Conservation (phyloP, 768 basidiomycete genomes). For the Leccinum aurantiacum region DNA sequence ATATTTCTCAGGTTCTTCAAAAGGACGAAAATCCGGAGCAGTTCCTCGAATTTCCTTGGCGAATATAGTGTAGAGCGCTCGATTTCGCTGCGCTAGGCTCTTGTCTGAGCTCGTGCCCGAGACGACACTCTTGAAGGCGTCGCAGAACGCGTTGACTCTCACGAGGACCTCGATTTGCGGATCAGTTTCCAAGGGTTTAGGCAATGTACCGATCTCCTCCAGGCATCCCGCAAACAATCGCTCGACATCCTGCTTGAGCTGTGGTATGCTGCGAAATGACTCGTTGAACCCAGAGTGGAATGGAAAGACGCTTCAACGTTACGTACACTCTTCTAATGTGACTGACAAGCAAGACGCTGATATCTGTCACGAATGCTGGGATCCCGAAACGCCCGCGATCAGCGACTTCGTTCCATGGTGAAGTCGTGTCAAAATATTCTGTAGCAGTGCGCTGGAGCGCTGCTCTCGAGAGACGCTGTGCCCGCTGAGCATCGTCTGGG, state of each 20-base stretch:
- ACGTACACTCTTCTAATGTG: slow-evolving; percentile 57
- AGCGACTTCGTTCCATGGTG: slow-evolving; percentile 53
- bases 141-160: slow-evolving; percentile 46
- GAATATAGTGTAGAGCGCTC: no score
- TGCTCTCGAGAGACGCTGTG: slow-evolving; percentile 32
- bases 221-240: slow-evolving; percentile 38
- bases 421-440: slow-evolving; percentile 46
- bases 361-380: slow-evolving; percentile 46
- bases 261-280: slow-evolving; percentile 43
- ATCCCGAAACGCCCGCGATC: slow-evolving; percentile 56
- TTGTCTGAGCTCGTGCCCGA: no score
- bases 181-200: slow-evolving; percentile 37
- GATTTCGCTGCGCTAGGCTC: no score
- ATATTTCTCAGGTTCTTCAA: no score
- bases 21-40: no score
- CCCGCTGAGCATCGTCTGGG: slow-evolving; percentile 57
- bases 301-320: background rate
- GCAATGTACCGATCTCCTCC: slow-evolving; percentile 40
- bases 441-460: slow-evolving; percentile 40
- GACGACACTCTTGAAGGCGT: slow-evolving; percentile 34
- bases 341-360: slow-evolving; percentile 51
- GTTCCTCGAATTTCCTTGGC: no score
- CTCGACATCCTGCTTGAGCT: slow-evolving; percentile 41
- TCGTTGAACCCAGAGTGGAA: slow-evolving; percentile 4
- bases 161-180: slow-evolving; percentile 47